Base-by-base conservation (phyloP, 2,329 filamentous ascomycete genomes). In the Botrytis byssoidea region DNA sequence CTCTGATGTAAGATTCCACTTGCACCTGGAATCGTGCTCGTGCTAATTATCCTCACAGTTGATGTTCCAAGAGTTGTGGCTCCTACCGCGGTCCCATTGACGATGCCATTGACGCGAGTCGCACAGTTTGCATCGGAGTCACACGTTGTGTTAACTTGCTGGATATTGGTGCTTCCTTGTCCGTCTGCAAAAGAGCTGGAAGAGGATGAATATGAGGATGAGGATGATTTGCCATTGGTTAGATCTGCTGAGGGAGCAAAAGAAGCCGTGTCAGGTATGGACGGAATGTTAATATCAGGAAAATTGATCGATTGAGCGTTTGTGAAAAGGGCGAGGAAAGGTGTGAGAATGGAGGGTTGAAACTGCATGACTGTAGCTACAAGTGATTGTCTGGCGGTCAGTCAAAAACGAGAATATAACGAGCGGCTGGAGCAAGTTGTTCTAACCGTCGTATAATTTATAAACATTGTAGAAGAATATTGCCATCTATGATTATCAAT, bases 171-270 rank as follows among this genome's bases (percentile, higher is more conserved):
- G 35, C 66, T 42, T 57, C 48, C 66, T 3, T 42, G 48, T 1
- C 66, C 66, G n/a, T 57, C 10, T 32, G 66, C 35, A 16, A 57
- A 69, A 59, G 66, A 69, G 14, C 66, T 69, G n/a, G 66, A 69
- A 7, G 66, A 69, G 16, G 66, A 69, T 32, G 66, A 68, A 29
- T 32, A 69, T 29, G 66, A 69, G 7, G 25, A 42, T 10, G 66
- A 69, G 35, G 48, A 69, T 42, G 37, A 69, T 25, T 69, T 37
- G 32, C 48, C n/a, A 12, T 57, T 69, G n/a, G 35, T 5, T 12
- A 22, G 10, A 42, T 42, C 35, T 22, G 46, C 1, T 16, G 65
- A 29, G 7, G 25, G 32, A 48, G 25, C 65, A n/a, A 68, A 55
- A 4, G 46, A 40, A 40, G 35, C 16, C 6, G 37, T 20, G 37